Percentiles rank a stretch among this genome's conserved stretches.
Evolutionary conservation across 2,329 filamentous ascomycete genomes (phyloP).

Genomic region (Aspergillus proliferans): DNA sequence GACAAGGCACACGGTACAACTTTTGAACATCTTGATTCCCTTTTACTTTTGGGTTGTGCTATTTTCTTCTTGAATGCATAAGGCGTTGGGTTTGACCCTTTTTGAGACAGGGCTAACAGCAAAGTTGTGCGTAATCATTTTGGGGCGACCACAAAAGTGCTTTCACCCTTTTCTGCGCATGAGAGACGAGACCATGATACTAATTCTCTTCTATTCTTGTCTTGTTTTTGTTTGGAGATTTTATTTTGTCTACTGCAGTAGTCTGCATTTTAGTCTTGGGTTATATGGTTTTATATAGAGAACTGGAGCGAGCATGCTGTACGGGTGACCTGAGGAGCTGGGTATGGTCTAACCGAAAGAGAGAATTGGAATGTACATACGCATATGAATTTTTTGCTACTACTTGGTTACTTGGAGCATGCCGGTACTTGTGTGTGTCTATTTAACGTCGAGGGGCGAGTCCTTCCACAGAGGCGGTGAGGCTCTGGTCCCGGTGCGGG

Average conservation of each 20-base stretch:
- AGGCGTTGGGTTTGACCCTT: slow-evolving; percentile 1
- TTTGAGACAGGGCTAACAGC: slow-evolving; percentile 3
- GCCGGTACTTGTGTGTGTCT: no score
- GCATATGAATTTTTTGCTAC: no score
- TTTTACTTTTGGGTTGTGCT: not conserved
- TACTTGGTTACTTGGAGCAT: no score
- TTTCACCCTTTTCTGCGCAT: slow-evolving; percentile 7
- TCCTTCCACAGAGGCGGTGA: no score
- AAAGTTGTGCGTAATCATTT: slow-evolving; percentile 2
- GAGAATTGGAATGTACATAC: no score
- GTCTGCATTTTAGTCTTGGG: not conserved
- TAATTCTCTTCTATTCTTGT: not conserved
- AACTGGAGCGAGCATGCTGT: no score
- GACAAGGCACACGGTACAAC: slow-evolving; percentile 47
- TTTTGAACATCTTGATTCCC: slow-evolving; percentile 23
- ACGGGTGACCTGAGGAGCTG: no score
- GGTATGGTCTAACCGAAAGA: no score
- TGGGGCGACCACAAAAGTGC: slow-evolving; percentile 7
- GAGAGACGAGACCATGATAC: slow-evolving; percentile 18
- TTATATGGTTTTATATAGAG: not conserved
- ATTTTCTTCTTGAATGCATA: not conserved
- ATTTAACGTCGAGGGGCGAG: no score
- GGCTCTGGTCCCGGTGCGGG: no score
- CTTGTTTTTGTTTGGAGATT: not conserved
- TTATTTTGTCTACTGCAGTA: slow-evolving; percentile 1